phyloP scores from a whole-genome alignment of 495 filamentous ascomycete genomes.

The Podospora conica region DNA sequence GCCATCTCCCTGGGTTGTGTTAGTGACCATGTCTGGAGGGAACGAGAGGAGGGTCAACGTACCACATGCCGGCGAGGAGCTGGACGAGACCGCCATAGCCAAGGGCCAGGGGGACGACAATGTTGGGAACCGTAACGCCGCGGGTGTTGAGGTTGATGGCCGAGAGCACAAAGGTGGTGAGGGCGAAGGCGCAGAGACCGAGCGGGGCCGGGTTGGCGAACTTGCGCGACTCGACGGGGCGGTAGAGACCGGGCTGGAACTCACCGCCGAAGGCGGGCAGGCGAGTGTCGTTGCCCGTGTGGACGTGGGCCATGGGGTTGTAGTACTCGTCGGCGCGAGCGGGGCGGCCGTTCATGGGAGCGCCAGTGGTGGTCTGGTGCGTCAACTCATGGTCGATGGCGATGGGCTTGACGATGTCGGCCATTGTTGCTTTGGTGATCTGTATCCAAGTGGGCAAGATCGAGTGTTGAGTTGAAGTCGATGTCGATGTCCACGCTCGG shows the following conservation, averaged over 20 bases:
- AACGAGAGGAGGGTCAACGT: conserved; percentile 50
- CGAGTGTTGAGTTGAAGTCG: neutral
- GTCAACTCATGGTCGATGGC: neutral
- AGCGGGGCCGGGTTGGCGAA: conserved; percentile 85
- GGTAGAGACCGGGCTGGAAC: conserved; percentile 92
- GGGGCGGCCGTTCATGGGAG: neutral
- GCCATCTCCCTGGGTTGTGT: conserved; percentile 82
- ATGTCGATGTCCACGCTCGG: neutral
- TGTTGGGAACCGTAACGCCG: conserved; percentile 53
- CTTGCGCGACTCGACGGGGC: conserved; percentile 66
- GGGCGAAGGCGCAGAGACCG: conserved; percentile 81
- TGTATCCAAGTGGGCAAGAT: neutral
- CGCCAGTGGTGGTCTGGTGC: neutral
- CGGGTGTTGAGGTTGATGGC: conserved; percentile 71
- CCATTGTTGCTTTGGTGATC: neutral
- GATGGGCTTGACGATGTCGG: conserved; percentile 1
- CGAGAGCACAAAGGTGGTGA: conserved; percentile 92
- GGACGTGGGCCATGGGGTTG: conserved; percentile 67
- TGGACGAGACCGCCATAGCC: conserved; percentile 88
- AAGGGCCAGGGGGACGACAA: conserved; percentile 65
- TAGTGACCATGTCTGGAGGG: neutral
- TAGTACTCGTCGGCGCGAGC: conserved; percentile 37
- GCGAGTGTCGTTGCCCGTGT: conserved; percentile 51
- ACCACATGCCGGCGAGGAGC: conserved; percentile 96
- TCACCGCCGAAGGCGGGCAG: conserved; percentile 90